Evolutionary conservation across 2,329 filamentous ascomycete species (phyloP).

Genomic region (Phialocephala subalpina): DNA sequence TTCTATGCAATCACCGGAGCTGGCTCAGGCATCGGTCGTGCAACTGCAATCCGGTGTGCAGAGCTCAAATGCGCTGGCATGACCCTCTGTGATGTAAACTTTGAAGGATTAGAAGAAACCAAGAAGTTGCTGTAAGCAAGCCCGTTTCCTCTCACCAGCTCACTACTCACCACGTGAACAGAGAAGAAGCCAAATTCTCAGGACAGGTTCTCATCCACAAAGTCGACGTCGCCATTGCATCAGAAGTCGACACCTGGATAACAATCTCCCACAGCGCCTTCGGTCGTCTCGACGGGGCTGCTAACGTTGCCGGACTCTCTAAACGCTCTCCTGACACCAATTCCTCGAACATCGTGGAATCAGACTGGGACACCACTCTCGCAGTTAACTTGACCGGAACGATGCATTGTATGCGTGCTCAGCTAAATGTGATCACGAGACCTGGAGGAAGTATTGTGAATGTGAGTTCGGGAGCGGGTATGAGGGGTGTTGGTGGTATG

Average conservation of each 20-base stretch:
- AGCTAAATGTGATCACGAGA: conserved; percentile 48
- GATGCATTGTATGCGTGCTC: conserved; percentile 46
- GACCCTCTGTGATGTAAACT: conserved; percentile 23
- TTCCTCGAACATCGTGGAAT: conserved; percentile 38
- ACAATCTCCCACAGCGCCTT: conserved; percentile 42
- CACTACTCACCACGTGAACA: no score
- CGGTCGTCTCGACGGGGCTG: conserved; percentile 47
- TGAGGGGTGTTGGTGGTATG: conserved; percentile 50
- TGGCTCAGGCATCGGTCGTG: conserved; percentile 26
- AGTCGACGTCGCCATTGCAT: conserved; percentile 41
- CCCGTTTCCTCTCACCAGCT: no score
- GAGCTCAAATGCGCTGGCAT: conserved; percentile 24
- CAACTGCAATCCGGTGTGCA: conserved; percentile 25
- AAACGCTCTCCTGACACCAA: conserved; percentile 21
- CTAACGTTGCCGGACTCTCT: conserved; percentile 35
- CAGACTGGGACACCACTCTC: conserved; percentile 47
- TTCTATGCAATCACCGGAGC: conserved; percentile 24
- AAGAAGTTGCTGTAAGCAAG: conserved; percentile 17
- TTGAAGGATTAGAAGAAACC: conserved; percentile 14
- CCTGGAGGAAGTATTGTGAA: conserved; percentile 45
- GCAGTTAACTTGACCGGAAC: conserved; percentile 46
- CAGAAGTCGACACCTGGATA: conserved; percentile 46
- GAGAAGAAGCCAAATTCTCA: conserved; percentile 16
- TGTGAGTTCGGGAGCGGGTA: conserved; percentile 52
- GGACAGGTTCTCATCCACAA: conserved; percentile 17